Evolutionary conservation across 73 alveolate species (phyloP).

Genomic region (Breviolum minutum): DNA sequence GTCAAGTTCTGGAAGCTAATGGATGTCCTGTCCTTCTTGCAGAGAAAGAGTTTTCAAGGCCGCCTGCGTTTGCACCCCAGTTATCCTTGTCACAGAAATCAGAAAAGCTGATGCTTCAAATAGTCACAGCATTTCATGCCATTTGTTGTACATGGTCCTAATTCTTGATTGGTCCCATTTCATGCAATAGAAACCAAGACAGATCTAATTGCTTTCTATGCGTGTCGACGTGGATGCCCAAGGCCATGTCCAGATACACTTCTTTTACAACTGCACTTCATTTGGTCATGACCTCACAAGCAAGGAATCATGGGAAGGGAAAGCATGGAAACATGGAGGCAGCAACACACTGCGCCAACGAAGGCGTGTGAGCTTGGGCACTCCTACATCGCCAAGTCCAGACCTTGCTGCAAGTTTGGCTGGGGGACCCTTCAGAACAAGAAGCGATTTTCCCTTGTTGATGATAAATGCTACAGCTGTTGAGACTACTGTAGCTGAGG

Average conservation of each 20-base stretch:
- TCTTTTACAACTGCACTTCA: slow-evolving; percentile 62
- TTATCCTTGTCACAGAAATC: background rate
- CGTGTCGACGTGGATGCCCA: background rate
- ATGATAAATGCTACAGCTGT: too few species aligned
- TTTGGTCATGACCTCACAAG: background rate
- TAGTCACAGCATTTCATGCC: too few species aligned
- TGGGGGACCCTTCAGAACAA: slow-evolving; percentile 14
- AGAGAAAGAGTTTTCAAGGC: slow-evolving; percentile 50
- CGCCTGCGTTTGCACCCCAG: slow-evolving; percentile 39
- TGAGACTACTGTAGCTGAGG: background rate
- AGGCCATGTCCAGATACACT: slow-evolving; percentile 92
- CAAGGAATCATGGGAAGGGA: too few species aligned
- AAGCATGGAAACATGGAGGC: background rate
- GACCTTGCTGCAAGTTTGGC: slow-evolving; percentile 34
- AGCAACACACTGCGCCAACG: background rate
- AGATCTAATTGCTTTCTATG: background rate
- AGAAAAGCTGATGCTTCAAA: background rate
- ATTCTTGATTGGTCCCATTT: too few species aligned
- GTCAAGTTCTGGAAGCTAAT: slow-evolving; percentile 80
- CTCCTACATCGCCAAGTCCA: slow-evolving; percentile 39
- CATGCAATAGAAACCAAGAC: background rate
- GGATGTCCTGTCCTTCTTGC: slow-evolving; percentile 69
- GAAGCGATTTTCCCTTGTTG: too few species aligned
- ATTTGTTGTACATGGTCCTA: too few species aligned
- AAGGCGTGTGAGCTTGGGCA: slow-evolving; percentile 40